Evolutionary conservation across 108 stramenopile species (phyloP), one percentile per base, ranked within the genome.

Genomic region (Discostella stelligeroides): DNA sequence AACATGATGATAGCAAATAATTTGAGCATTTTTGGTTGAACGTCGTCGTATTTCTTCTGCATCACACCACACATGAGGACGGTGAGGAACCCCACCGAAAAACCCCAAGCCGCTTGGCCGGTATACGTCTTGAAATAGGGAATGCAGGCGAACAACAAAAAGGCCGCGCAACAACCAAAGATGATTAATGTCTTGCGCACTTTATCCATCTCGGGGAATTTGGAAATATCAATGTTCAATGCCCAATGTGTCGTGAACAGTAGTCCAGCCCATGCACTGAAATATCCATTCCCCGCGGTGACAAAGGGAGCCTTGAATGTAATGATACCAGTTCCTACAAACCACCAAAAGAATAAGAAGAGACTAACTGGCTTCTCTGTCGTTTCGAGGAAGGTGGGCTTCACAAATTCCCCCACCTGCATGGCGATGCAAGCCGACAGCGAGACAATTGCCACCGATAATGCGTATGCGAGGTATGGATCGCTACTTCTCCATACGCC

Each of bases 311-410:
- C 63, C 38, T 34, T 43, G 45, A 81, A 81, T 12, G 80, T 89
- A 34, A 89, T 64, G 12, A 89, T 51, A 27, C 88, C 69, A 20
- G 83, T 77, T 12, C 80, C 86, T 20, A 86, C 55, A 13, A 69
- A 66, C 62, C 79, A 80, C 88, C 88, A 89, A 0, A 80, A 38
- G 43, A 87, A 82, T 24, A 85, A 42, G 34, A 79, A 68, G 15
- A 78, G 69, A 43, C 69, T 70, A 39, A 60, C 63, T 12, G 54
- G 62, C 56, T 78, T 78, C 48, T 78, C 76, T 20, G 46, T 18
- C 42, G 43, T 70, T 20, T 70, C 49, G 39, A 78, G 34, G 25
- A 62, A 57, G n/a, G 69, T 68, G 17, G 63, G 68, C 34, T 66
- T 49, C 4, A 70, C 55, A 47, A 63, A 78, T 25, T 78, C 76